These are phyloP conservation scores for Saturnispora quitensis DNA, from an alignment of 805 yeast genomes.

Conservation along the genomic window DNA sequence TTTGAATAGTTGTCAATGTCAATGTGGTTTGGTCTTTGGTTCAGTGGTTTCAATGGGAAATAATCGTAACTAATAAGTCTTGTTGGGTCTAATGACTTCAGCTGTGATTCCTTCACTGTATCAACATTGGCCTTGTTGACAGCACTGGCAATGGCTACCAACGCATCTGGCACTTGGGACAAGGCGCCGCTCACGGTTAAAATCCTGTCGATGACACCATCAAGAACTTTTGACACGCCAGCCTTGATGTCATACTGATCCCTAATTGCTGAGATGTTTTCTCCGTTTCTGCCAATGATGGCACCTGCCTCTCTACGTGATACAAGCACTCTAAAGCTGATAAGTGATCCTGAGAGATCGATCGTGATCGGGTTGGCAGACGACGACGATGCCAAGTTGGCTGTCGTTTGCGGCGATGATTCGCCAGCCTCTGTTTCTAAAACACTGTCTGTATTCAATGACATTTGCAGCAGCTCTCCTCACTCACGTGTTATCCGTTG, in stretches of 20 bases:
- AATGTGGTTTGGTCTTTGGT: conserved; percentile 41
- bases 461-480: not conserved
- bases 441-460: not conserved
- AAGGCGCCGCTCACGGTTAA: conserved; percentile 69
- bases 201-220: conserved; percentile 76
- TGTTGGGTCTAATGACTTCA: conserved; percentile 25
- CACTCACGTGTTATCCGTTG: not conserved
- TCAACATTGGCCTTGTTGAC: conserved; percentile 37
- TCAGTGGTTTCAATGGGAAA: conserved; percentile 52
- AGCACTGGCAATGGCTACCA: conserved; percentile 61
- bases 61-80: conserved; percentile 34
- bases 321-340: conserved; percentile 50
- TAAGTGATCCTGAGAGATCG: conserved; percentile 23
- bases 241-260: conserved; percentile 73
- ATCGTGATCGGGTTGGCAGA: not conserved
- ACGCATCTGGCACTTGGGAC: conserved; percentile 59
- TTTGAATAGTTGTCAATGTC: conserved; percentile 41
- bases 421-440: not conserved
- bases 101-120: conserved; percentile 15
- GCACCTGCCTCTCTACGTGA: conserved; percentile 86
- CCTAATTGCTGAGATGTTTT: conserved; percentile 65
- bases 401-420: not conserved
- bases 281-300: conserved; percentile 79
- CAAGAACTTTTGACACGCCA: conserved; percentile 72
- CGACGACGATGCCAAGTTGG: not conserved